Evolutionary conservation across 257 asterid genomes (phyloP).

Genomic region (Nyctanthes arbortristis): DNA sequence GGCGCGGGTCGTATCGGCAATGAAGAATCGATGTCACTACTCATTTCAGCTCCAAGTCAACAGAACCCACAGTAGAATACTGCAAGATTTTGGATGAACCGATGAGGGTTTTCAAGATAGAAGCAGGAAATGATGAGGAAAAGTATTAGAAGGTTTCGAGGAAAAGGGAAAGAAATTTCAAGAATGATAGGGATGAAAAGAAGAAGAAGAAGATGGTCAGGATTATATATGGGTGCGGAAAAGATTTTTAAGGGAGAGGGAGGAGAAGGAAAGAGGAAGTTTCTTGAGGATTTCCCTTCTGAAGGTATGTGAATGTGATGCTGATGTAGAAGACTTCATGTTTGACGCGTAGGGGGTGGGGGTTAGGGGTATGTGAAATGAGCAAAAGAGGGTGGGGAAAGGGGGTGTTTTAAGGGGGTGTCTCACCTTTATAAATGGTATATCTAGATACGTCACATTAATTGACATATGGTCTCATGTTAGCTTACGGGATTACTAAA

Average conservation of each 20-base stretch:
- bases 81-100: not conserved
- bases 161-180: no score
- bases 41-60: not conserved
- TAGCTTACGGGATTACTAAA: no score
- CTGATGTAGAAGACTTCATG: constrained; percentile 35
- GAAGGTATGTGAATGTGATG: constrained; percentile 4
- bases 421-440: not conserved
- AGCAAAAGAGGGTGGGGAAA: constrained; percentile 29
- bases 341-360: constrained; percentile 46
- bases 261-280: constrained; percentile 34
- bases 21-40: not conserved
- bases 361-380: constrained; percentile 32
- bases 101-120: not conserved
- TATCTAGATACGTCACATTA: no score
- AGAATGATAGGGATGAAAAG: not conserved
- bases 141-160: no score
- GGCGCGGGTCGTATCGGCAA: not conserved
- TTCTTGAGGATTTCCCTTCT: constrained; percentile 50
- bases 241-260: not conserved
- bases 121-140: no score
- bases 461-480: no score
- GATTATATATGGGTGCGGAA: constrained; percentile 7
- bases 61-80: not conserved
- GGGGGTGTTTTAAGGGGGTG: constrained; percentile 31
- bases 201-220: not conserved